phyloP scores from a whole-genome alignment of 176 grass and related monocot genomes.

The Metroxylon sagu region DNA sequence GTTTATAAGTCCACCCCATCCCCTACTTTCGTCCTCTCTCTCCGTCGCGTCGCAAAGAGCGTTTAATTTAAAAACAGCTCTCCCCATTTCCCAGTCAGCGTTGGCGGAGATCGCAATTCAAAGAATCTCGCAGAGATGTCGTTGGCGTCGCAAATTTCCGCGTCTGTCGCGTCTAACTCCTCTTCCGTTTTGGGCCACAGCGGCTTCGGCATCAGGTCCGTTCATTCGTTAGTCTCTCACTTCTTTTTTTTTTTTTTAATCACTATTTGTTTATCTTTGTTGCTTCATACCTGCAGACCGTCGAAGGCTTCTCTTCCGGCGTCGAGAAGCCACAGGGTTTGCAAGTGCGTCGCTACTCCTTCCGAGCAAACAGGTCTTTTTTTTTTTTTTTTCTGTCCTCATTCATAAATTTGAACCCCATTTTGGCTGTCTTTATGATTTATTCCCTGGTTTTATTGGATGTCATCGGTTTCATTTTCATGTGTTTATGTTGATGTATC shows the following conservation, averaged over 20 bases:
- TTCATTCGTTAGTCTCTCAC: background rate
- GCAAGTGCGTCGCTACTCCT: conserved; percentile 28
- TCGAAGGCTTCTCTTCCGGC: conserved; percentile 1
- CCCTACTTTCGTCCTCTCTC: no score
- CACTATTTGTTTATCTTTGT: background rate
- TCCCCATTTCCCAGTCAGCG: no score
- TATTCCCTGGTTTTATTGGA: no score
- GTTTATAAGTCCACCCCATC: no score
- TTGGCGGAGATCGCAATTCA: no score
- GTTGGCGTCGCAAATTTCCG: conserved; percentile 6
- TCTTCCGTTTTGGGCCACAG: conserved; percentile 20
- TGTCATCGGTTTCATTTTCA: no score
- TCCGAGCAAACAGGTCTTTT: conserved; percentile 20
- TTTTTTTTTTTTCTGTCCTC: background rate
- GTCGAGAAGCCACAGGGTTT: conserved; percentile 9
- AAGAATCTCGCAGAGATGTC: background rate
- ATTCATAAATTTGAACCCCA: background rate
- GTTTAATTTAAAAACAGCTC: no score
- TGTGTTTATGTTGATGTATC: no score
- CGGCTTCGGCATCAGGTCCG: conserved; percentile 8
- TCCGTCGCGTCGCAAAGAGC: no score
- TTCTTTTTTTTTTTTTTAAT: background rate
- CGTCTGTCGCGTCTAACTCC: conserved; percentile 8
- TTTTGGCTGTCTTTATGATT: background rate
- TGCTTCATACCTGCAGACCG: background rate